Base-by-base conservation (phyloP, 2,329 filamentous ascomycete species). In the Hirsutella minnesotensis region DNA sequence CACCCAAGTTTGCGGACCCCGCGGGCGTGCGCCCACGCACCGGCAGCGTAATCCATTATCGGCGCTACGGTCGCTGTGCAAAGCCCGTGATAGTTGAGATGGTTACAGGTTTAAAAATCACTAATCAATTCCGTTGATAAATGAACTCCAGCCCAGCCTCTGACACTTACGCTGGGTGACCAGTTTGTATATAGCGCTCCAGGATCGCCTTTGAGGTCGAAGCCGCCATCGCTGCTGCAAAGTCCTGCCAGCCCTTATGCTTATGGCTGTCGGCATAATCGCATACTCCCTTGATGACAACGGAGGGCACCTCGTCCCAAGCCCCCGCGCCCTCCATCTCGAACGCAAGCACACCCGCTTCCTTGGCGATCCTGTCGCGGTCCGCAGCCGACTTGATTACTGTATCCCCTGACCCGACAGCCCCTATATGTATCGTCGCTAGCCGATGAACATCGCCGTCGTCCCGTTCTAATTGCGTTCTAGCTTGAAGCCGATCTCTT, bases 201-300 rank as follows among this genome's bases (percentile, higher is more conserved):
- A 49, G 24, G 8, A 47, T 19, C 16, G 47, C 47, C 16, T 46
- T 49, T 15, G 43, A 29, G 29, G 41, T 41, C 4, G 46, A 27
- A n/a, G 63, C 62, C 4, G 63, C 62, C 1, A 53, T 57, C 0
- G 56, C 58, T 2, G 64, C 57, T 3, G 62, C 62, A 51, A 60
- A 66, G 4, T 45, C 35, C 37, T 65, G 61, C 61, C 59, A 66
- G 7, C 34, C 44, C 27, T 63, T 59, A 34, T 53, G 58, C 49
- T 65, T 63, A 48, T 67, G 64, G 31, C 58, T 56, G 44, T 67
- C 64, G 0, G 61, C 58, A 44, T 66, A 67, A 49, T 66, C 59
- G 36, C 58, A 62, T 1, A 62, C 59, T 3, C 62, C 61, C 31
- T 62, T 61, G 37, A 67, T 58, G 1, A 61, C 51, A 1, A 66